Base-by-base conservation (phyloP, 345 rosid species). In the Rhodamnia argentea region DNA sequence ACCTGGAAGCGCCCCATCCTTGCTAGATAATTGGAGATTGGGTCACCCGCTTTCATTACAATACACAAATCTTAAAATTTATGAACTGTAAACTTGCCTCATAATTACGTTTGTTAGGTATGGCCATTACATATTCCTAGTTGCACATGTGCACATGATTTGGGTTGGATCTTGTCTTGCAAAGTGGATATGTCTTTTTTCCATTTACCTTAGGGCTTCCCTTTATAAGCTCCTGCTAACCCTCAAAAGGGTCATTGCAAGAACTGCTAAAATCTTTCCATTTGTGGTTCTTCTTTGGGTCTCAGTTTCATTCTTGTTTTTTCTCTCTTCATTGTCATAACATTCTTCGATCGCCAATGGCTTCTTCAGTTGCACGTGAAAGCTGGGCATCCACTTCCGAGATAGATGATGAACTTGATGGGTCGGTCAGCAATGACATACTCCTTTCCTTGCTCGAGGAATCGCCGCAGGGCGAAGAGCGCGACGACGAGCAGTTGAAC, bases 391-490 rank as follows among this genome's bases (percentile, higher is more conserved):
- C 27, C 85, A 2, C 76, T 26, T 37, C 64, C 84, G 9, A 51
- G 27, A 16, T 82, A 78, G 88, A 89, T 56, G 85, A 84, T 64
- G 81, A 70, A 37, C 81, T 70, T 37, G 47, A 11, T 4, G 24
- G 81, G 47, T 70, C 47, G 7, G 84, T 91, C 84, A 85, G 87
- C 81, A 85, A 85, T 82, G 88, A 85, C 40, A 59, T 90, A 47
- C 88, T 93, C 86, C 87, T 78, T 87, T 90, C 91, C n/a, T 57
- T 92, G 50, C 89, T 90, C 24, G 90, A 90, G 83, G 93, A 92
- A 52, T 70, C 14, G 47, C 75, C 90, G 4, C 85, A 85, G 16
- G 55, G 86, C 24, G 94, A 92, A 44, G 92, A 88, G 13, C 85
- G 82, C 52, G 91, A 89, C n/a, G 92, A 90, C 29, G 92, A 91